Conservation (phyloP, 805 yeast genomes). For the Tanozyma kutaoensis region DNA sequence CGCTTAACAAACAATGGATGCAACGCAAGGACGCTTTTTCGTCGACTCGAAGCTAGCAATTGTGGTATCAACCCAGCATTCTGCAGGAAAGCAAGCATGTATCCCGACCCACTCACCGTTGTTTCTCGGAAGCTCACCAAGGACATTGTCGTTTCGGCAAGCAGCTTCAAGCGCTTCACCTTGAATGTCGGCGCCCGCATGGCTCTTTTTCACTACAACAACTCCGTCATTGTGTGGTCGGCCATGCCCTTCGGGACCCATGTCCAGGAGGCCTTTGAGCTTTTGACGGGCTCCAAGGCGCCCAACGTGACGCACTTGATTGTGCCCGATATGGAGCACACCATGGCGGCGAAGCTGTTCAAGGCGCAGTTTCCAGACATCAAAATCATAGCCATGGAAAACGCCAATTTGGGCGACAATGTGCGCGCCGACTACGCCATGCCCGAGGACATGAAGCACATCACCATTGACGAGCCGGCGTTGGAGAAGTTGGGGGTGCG, state of each 20-base stretch:
- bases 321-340: slow-evolving; percentile 54
- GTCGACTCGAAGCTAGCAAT: too few relatives aligned
- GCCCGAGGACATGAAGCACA: slow-evolving; percentile 19
- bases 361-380: slow-evolving; percentile 35
- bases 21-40: too few relatives aligned
- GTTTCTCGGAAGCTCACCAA: slow-evolving; percentile 17
- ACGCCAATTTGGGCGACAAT: slow-evolving; percentile 11
- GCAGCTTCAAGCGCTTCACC: slow-evolving; percentile 18
- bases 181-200: slow-evolving; percentile 29
- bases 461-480: slow-evolving; percentile 11
- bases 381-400: slow-evolving; percentile 42
- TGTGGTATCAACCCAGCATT: too few relatives aligned
- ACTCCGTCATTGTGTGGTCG: slow-evolving; percentile 34
- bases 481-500: slow-evolving; percentile 5
- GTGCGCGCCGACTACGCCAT: slow-evolving; percentile 25
- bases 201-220: slow-evolving; percentile 21
- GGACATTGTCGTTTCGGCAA: slow-evolving; percentile 19
- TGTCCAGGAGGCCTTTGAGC: slow-evolving; percentile 25
- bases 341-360: slow-evolving; percentile 45
- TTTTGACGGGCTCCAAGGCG: slow-evolving; percentile 9
- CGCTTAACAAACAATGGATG: too few relatives aligned
- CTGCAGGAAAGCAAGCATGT: too few relatives aligned
- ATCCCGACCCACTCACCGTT: slow-evolving; percentile 20
- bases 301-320: slow-evolving; percentile 34
- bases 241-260: slow-evolving; percentile 42